These are phyloP conservation scores for Insectozyma bohioensis DNA, from an alignment of 1,139 yeast species.

Conservation along the genomic window DNA sequence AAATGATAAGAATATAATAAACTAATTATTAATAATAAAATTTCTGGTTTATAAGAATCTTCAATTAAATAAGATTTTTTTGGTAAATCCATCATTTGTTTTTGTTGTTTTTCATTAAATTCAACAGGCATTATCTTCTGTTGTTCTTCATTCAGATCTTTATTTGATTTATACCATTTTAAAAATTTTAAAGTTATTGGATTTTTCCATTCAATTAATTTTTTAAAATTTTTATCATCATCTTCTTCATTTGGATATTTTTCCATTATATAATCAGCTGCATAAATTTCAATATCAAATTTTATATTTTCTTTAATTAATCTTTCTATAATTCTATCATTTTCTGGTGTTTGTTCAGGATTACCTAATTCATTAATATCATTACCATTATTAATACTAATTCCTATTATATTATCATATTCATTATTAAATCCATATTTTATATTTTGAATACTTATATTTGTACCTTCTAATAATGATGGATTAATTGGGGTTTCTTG, in stretches of 20 bases:
- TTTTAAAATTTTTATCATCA: conserved; percentile 53
- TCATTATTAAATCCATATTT: conserved; percentile 79
- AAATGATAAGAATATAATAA: conserved; percentile 71
- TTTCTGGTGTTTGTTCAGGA: conserved; percentile 63
- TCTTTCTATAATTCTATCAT: conserved; percentile 65
- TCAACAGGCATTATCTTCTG: conserved; percentile 40
- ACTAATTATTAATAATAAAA: conserved; percentile 62
- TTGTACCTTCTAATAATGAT: conserved; percentile 4
- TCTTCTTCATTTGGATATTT: conserved; percentile 54
- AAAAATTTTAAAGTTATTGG: conserved; percentile 45
- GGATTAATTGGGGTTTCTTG: conserved; percentile 15
- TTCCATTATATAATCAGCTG: conserved; percentile 74
- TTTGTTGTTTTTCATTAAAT: conserved; percentile 61
- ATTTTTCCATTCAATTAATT: conserved; percentile 57
- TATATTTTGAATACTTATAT: not conserved
- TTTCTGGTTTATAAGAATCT: conserved; percentile 42
- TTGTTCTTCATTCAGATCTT: conserved; percentile 23
- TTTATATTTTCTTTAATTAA: conserved; percentile 68
- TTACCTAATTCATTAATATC: conserved; percentile 85
- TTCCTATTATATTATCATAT: conserved; percentile 60
- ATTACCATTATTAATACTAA: conserved; percentile 76
- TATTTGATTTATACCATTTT: conserved; percentile 49
- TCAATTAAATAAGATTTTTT: conserved; percentile 57
- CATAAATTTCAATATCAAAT: conserved; percentile 87
- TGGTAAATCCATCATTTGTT: conserved; percentile 68